Percentiles rank a stretch among this genome's conserved stretches.
Evolutionary conservation across 2,329 filamentous ascomycete genomes (phyloP).

Genomic region (Aspergillus alliaceus): DNA sequence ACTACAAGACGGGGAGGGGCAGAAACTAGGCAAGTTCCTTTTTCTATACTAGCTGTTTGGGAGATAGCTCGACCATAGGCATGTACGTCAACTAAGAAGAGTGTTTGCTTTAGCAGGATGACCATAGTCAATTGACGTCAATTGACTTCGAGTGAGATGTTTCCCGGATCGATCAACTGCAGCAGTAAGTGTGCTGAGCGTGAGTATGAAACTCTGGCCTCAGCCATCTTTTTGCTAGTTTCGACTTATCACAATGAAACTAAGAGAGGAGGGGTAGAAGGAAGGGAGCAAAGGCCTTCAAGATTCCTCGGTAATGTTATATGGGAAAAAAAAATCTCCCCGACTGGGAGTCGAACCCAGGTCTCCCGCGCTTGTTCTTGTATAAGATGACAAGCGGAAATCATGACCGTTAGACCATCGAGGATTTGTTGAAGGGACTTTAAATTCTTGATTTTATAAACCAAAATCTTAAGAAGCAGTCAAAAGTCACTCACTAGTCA

Average conservation of each 20-base stretch:
- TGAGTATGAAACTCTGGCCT: too few relatives aligned
- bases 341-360: conserved; percentile 3
- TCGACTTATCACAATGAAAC: too few relatives aligned
- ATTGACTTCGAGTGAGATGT: conserved; percentile 43
- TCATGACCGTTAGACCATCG: conserved; percentile 17
- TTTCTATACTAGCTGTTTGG: conserved; percentile 52
- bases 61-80: conserved; percentile 23
- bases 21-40: too few relatives aligned
- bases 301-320: too few relatives aligned
- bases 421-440: conserved; percentile 10
- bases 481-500: too few relatives aligned
- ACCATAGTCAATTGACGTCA: conserved; percentile 44
- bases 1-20: conserved; percentile 55
- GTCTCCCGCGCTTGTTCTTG: conserved; percentile 2
- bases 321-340: neutral
- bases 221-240: too few relatives aligned
- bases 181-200: conserved; percentile 26
- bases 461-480: too few relatives aligned
- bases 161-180: conserved; percentile 38
- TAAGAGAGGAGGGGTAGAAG: too few relatives aligned
- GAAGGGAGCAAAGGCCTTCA: too few relatives aligned
- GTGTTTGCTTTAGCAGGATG: conserved; percentile 27
- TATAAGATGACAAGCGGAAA: conserved; percentile 14
- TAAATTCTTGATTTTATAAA: neutral
- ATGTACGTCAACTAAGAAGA: neutral